Evolutionary conservation across 2,329 filamentous ascomycete species (phyloP).

Genomic region (Peltaster fructicola): DNA sequence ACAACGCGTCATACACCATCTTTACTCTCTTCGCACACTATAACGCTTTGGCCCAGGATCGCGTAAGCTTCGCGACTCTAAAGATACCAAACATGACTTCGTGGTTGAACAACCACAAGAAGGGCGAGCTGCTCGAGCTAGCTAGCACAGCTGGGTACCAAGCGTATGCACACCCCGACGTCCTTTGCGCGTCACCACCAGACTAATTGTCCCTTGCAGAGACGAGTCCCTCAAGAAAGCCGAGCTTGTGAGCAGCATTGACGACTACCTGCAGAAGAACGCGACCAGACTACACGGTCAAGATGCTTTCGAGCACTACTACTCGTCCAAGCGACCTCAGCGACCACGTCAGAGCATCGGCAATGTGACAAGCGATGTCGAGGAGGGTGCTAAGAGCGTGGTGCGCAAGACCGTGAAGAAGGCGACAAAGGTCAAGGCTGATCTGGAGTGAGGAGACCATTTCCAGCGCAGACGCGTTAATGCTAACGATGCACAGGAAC

Average conservation of each 20-base stretch:
- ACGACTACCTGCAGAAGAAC: slow-evolving; percentile 56
- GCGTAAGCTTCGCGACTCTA: no score
- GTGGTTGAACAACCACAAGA: slow-evolving; percentile 16
- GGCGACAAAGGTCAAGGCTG: slow-evolving; percentile 19
- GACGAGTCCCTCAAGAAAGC: slow-evolving; percentile 52
- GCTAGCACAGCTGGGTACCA: slow-evolving; percentile 14
- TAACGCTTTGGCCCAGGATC: no score
- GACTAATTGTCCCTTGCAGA: slow-evolving; percentile 6
- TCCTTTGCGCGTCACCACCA: slow-evolving; percentile 3
- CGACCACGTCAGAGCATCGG: slow-evolving; percentile 15
- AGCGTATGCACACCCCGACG: slow-evolving; percentile 32
- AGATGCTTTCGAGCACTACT: slow-evolving; percentile 55
- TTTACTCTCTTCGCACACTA: no score
- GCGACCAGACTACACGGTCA: slow-evolving; percentile 45
- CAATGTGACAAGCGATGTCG: slow-evolving; percentile 9
- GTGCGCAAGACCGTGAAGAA: slow-evolving; percentile 13
- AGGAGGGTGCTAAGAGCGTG: slow-evolving; percentile 16
- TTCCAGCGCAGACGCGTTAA: slow-evolving; percentile 1
- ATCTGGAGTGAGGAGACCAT: slow-evolving; percentile 13
- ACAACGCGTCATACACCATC: no score
- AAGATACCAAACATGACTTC: no score
- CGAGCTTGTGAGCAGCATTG: slow-evolving; percentile 60
- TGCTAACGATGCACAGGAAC: slow-evolving; percentile 5
- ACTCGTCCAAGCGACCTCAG: slow-evolving; percentile 43
- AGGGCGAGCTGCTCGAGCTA: slow-evolving; percentile 15